Percentiles rank a stretch among this genome's conserved stretches.
Conservation (phyloP, 2,329 filamentous ascomycete species). For the Alternaria viburni region DNA sequence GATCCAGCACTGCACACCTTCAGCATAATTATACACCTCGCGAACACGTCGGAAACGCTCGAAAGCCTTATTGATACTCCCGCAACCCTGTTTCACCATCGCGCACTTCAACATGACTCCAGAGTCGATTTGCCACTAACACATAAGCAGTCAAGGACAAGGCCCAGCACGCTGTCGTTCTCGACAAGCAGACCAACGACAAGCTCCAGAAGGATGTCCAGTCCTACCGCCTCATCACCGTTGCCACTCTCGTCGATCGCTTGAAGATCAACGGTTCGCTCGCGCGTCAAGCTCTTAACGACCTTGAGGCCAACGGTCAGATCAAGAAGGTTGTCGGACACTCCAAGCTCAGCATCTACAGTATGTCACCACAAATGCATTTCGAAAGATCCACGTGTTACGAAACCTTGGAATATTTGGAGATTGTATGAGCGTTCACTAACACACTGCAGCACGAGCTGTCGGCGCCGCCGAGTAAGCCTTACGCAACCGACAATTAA, state of each 20-base stretch:
- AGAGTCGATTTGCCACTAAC: slow-evolving; percentile 32
- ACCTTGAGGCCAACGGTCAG: slow-evolving; percentile 96
- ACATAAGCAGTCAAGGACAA: slow-evolving; percentile 93
- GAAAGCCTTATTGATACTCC: neutral
- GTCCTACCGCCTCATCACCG: slow-evolving; percentile 99
- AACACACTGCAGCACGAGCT: slow-evolving; percentile 42
- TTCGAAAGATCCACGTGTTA: neutral
- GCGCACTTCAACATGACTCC: slow-evolving; percentile 6
- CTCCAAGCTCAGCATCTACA: slow-evolving; percentile 99
- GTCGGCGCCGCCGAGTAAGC: slow-evolving; percentile 47
- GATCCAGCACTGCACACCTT: slow-evolving; percentile 27
- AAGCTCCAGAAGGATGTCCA: slow-evolving; percentile 99
- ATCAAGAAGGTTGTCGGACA: slow-evolving; percentile 98
- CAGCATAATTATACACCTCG: slow-evolving; percentile 10
- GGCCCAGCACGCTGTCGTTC: slow-evolving; percentile 98
- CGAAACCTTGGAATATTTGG: neutral
- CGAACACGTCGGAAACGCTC: neutral
- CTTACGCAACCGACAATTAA: slow-evolving; percentile 24
- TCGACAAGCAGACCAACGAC: slow-evolving; percentile 97
- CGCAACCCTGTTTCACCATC: slow-evolving; percentile 1
- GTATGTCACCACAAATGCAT: slow-evolving; percentile 57
- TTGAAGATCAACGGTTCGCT: slow-evolving; percentile 99
- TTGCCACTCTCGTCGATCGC: slow-evolving; percentile 97
- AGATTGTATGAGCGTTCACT: slow-evolving; percentile 10
- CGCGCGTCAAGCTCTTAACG: slow-evolving; percentile 84